Evolutionary conservation across 163 green algal species (phyloP).

Genomic region (Scenedesmus sp.): DNA sequence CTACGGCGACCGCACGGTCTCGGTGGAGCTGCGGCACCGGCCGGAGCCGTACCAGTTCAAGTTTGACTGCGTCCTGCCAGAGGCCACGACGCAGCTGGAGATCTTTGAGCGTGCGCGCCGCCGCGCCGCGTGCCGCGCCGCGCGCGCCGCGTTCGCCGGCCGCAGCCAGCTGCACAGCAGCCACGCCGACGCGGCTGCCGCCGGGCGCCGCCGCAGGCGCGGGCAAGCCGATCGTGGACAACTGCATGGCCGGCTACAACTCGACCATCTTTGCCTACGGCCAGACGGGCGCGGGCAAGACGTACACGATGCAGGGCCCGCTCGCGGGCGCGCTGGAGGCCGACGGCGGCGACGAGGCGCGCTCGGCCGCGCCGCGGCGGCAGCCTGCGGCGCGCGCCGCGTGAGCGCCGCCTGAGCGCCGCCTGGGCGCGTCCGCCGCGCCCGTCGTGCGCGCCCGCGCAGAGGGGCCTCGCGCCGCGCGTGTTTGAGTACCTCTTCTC

Average conservation of each 20-base stretch:
- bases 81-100: constrained; percentile 66
- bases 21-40: constrained; percentile 24
- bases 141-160: neutral
- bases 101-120: constrained; percentile 72
- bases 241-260: constrained; percentile 84
- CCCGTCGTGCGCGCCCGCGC: constrained; percentile 27
- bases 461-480: constrained; percentile 82
- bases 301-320: constrained; percentile 79
- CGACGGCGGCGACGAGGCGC: constrained; percentile 29
- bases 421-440: neutral
- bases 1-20: constrained; percentile 30
- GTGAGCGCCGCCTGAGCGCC: too few species aligned
- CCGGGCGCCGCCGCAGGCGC: constrained; percentile 57
- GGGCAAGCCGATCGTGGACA: constrained; percentile 78
- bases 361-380: too few species aligned
- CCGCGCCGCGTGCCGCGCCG: too few species aligned
- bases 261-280: constrained; percentile 86
- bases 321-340: neutral
- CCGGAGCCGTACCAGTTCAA: constrained; percentile 67
- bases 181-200: neutral
- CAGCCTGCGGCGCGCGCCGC: neutral
- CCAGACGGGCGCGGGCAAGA: constrained; percentile 85
- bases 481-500: constrained; percentile 88
- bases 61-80: constrained; percentile 78
- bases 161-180: neutral